Conservation (phyloP, 1,284 basidiomycete species). For the Puccinia hordei region DNA sequence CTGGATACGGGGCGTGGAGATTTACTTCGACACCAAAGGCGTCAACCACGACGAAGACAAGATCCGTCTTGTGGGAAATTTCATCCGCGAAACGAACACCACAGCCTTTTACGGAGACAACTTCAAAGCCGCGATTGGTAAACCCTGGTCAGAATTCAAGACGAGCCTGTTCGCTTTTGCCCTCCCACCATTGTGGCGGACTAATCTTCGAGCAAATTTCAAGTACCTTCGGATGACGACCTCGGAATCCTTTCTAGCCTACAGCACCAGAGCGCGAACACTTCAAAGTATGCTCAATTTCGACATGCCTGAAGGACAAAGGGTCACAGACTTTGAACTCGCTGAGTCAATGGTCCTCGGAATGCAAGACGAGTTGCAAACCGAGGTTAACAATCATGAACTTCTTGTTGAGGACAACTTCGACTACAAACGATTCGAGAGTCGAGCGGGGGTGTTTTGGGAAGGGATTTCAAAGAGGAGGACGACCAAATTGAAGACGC, state of each 20-base stretch:
- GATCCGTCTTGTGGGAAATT: too few species aligned
- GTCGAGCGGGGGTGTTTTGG: background rate
- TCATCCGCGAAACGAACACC: too few species aligned
- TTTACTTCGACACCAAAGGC: slow-evolving; percentile 21
- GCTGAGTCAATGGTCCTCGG: slow-evolving; percentile 8
- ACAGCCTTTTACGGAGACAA: slow-evolving; percentile 6
- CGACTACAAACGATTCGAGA: background rate
- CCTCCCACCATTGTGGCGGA: slow-evolving; percentile 3
- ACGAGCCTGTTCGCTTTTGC: background rate
- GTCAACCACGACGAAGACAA: background rate
- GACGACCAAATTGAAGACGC: background rate
- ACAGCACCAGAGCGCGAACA: slow-evolving; percentile 1
- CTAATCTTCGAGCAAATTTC: background rate
- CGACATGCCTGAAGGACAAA: background rate
- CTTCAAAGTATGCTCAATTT: slow-evolving; percentile 9
- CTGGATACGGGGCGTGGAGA: slow-evolving; percentile 10
- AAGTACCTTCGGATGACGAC: background rate
- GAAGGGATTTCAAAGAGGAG: background rate
- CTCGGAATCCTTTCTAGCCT: background rate
- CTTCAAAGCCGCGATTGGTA: background rate
- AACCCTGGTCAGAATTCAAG: slow-evolving; percentile 14
- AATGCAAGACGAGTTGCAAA: background rate
- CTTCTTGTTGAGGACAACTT: background rate
- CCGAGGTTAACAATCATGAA: background rate
- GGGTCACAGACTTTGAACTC: background rate